Percentiles rank a stretch among this genome's conserved stretches.
phyloP scores from a whole-genome alignment of 2,329 filamentous ascomycete species.

The Colletotrichum sp. region DNA sequence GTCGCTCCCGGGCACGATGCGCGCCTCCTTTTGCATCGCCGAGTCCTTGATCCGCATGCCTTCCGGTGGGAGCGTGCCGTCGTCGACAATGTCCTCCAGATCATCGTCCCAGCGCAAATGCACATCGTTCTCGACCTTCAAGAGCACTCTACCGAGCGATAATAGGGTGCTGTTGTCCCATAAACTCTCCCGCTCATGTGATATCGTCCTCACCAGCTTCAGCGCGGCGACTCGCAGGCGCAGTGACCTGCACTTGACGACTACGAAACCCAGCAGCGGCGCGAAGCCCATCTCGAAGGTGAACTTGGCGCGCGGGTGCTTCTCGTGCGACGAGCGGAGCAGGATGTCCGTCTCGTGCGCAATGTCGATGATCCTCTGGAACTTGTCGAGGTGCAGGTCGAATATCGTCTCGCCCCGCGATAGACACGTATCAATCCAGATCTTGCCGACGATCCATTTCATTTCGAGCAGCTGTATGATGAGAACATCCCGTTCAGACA shows the following conservation, averaged over 20 bases:
- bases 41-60: slow-evolving; percentile 30
- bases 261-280: slow-evolving; percentile 41
- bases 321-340: background rate
- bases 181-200: slow-evolving; percentile 36
- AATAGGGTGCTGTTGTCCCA: slow-evolving; percentile 40
- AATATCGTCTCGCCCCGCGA: slow-evolving; percentile 36
- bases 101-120: slow-evolving; percentile 26
- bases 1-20: background rate
- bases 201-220: slow-evolving; percentile 32
- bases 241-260: slow-evolving; percentile 44
- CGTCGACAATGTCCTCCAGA: slow-evolving; percentile 21
- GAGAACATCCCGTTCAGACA: background rate
- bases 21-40: background rate
- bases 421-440: slow-evolving; percentile 38
- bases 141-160: slow-evolving; percentile 32
- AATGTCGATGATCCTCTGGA: slow-evolving; percentile 33
- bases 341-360: slow-evolving; percentile 23
- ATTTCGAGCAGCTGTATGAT: slow-evolving; percentile 30
- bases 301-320: slow-evolving; percentile 30
- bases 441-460: slow-evolving; percentile 32
- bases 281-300: slow-evolving; percentile 46
- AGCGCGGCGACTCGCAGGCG: slow-evolving; percentile 38
- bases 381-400: slow-evolving; percentile 34
- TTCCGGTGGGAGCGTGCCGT: slow-evolving; percentile 28
- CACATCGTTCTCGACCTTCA: slow-evolving; percentile 45